These are phyloP conservation scores for Buddleja alternifolia DNA, from an alignment of 257 asterid species.

Conservation along the genomic window DNA sequence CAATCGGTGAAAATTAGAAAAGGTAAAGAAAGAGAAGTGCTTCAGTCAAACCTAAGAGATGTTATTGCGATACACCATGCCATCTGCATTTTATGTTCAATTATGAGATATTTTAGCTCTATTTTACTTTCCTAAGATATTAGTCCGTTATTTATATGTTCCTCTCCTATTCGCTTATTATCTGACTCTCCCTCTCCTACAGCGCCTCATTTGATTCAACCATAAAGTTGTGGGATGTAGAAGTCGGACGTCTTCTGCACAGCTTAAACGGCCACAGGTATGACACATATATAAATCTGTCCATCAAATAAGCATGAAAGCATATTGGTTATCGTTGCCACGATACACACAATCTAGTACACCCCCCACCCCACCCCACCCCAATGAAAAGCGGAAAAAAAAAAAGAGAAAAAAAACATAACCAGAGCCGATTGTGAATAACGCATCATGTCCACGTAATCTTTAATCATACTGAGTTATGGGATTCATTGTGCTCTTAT, in stretches of 20 bases:
- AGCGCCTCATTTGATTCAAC: conserved; percentile 99
- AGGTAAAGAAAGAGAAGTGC: background rate
- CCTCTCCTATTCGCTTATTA: background rate
- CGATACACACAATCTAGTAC: background rate
- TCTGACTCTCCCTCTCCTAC: conserved; percentile 25
- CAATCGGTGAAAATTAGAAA: background rate
- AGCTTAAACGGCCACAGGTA: conserved; percentile 94
- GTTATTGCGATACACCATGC: background rate
- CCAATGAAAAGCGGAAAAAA: background rate
- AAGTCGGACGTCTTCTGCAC: conserved; percentile 66
- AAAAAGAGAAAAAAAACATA: background rate
- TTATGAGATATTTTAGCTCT: background rate
- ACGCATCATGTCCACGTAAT: background rate
- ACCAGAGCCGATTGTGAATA: too few species aligned
- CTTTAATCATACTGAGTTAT: background rate
- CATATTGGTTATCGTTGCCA: background rate
- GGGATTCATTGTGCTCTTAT: background rate
- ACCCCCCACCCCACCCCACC: background rate
- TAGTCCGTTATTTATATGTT: background rate
- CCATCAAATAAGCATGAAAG: background rate
- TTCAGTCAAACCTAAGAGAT: conserved; percentile 3
- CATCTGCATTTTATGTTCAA: background rate
- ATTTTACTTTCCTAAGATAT: background rate
- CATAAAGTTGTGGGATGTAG: conserved; percentile 90
- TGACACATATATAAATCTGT: background rate